Conservation (phyloP, 1,139 yeast species). For the Wickerhamomyces sp. region DNA sequence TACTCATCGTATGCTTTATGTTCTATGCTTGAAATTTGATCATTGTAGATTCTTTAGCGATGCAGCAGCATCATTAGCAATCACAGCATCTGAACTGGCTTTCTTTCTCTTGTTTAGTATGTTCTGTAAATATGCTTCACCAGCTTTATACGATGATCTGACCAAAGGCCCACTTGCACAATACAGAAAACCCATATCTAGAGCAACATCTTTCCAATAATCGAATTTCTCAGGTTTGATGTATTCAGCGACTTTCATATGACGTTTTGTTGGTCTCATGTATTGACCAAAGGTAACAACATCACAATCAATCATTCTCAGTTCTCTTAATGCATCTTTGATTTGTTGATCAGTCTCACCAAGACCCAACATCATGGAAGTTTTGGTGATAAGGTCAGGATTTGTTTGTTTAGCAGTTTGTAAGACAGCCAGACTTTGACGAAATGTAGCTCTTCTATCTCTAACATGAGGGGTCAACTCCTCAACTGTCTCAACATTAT, state of each 20-base stretch:
- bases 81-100: neutral
- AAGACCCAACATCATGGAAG: conserved; percentile 93
- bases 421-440: conserved; percentile 78
- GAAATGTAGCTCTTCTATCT: conserved; percentile 93
- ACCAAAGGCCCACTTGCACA: conserved; percentile 98
- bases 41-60: neutral
- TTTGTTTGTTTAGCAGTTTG: conserved; percentile 73
- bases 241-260: conserved; percentile 96
- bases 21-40: too few species aligned
- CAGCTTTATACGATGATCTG: conserved; percentile 95
- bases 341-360: conserved; percentile 95
- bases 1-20: too few species aligned
- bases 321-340: conserved; percentile 64
- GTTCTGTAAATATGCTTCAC: conserved; percentile 95
- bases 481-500: conserved; percentile 94
- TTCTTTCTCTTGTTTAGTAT: conserved; percentile 66
- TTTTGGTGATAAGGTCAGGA: conserved; percentile 80
- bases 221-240: conserved; percentile 94
- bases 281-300: conserved; percentile 98
- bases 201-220: conserved; percentile 82
- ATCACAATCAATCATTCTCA: conserved; percentile 76
- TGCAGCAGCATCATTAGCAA: neutral
- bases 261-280: conserved; percentile 98
- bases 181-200: conserved; percentile 84
- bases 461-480: conserved; percentile 91